Conservation (phyloP, 1,139 yeast genomes). For the Magnusiomyces paraingens region DNA sequence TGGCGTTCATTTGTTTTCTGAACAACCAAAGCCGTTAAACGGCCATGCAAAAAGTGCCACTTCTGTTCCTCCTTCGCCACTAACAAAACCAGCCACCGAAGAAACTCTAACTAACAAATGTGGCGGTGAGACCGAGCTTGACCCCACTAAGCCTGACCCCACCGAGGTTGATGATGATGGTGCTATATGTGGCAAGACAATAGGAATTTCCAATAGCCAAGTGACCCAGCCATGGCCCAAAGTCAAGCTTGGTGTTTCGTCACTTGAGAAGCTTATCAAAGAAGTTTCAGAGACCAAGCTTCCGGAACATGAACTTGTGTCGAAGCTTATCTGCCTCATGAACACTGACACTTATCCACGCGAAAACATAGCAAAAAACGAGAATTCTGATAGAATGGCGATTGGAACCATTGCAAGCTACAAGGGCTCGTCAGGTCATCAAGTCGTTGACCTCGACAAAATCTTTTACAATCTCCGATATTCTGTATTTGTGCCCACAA, state of each 20-base stretch:
- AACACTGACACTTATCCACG: constrained; percentile 41
- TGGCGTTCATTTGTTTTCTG: constrained; percentile 8
- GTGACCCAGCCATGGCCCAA: constrained; percentile 67
- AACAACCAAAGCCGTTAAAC: background rate
- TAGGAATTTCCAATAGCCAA: constrained; percentile 61
- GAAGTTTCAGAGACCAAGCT: constrained; percentile 27
- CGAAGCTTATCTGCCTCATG: constrained; percentile 48
- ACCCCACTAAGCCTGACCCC: background rate
- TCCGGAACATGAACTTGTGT: constrained; percentile 42
- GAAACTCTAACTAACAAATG: constrained; percentile 4
- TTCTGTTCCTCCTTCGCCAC: too few species aligned
- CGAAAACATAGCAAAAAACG: background rate
- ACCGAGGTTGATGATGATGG: background rate
- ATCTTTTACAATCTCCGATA: too few species aligned
- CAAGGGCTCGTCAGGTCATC: too few species aligned
- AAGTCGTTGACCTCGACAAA: too few species aligned
- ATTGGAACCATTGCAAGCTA: constrained; percentile 4
- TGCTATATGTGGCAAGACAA: constrained; percentile 29
- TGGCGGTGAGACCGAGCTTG: background rate
- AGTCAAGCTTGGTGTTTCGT: constrained; percentile 46
- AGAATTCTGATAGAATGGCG: constrained; percentile 12
- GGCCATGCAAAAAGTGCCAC: too few species aligned
- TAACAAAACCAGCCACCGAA: background rate
- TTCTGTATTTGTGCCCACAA: background rate
- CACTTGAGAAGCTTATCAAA: constrained; percentile 39